These are phyloP conservation scores for Circinella umbellata DNA, from an alignment of 371 early-diverging fungal genomes.

Conservation along the genomic window DNA sequence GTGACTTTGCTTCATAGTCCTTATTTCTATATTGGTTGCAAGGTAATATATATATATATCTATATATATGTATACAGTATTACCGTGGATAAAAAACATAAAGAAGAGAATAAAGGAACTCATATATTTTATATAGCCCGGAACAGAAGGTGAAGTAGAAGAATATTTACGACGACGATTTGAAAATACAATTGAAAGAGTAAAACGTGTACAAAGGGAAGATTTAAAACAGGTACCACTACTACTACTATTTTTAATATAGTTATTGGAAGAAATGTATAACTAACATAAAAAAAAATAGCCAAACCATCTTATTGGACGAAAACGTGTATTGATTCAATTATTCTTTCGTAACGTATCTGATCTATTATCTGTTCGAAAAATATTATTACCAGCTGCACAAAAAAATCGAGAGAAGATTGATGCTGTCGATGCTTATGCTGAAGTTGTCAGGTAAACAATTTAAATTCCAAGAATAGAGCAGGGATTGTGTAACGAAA, in stretches of 20 bases:
- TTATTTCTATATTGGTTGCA: constrained; percentile 89
- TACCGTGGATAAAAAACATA: not conserved
- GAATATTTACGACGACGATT: constrained; percentile 83
- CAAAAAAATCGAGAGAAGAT: constrained; percentile 71
- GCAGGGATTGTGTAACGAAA: not conserved
- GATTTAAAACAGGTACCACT: constrained; percentile 81
- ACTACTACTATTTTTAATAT: not conserved
- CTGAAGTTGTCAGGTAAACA: constrained; percentile 54
- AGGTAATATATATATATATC: constrained; percentile 46
- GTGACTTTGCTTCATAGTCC: constrained; percentile 84
- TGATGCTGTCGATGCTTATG: constrained; percentile 65
- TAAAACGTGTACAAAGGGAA: constrained; percentile 75
- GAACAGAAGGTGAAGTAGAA: constrained; percentile 84
- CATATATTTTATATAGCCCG: constrained; percentile 46
- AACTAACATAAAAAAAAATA: constrained; percentile 25
- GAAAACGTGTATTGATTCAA: constrained; percentile 75
- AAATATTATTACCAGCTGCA: constrained; percentile 70
- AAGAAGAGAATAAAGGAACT: not conserved
- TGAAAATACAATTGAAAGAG: constrained; percentile 66
- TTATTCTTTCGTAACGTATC: constrained; percentile 83
- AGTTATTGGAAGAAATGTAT: not conserved
- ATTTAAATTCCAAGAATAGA: too few relatives aligned
- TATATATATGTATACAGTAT: not conserved
- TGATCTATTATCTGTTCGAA: constrained; percentile 80
- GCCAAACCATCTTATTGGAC: constrained; percentile 91